Evolutionary conservation across 2,329 filamentous ascomycete species (phyloP).

Genomic region (Pyrenophora graminea): DNA sequence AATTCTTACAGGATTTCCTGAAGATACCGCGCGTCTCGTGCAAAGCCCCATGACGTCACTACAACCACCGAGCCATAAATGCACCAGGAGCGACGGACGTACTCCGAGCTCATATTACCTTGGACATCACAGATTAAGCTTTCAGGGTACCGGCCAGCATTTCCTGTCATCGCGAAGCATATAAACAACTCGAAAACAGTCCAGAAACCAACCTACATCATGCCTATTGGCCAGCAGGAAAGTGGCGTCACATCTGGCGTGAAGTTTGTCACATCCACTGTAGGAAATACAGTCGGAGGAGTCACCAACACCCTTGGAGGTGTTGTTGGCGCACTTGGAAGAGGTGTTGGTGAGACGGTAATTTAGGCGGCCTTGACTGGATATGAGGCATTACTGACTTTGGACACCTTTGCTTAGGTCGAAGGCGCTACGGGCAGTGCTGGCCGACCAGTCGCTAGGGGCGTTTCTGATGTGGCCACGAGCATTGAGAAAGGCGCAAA

Average conservation of each 20-base stretch:
- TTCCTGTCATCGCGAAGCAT: not conserved
- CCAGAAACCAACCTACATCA: slow-evolving; percentile 19
- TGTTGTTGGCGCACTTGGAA: slow-evolving; percentile 54
- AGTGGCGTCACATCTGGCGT: slow-evolving; percentile 56
- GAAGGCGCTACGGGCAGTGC: slow-evolving; percentile 53
- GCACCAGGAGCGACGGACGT: slow-evolving; percentile 6
- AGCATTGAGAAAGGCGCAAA: slow-evolving; percentile 52
- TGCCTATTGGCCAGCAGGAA: slow-evolving; percentile 46
- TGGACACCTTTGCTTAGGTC: slow-evolving; percentile 19
- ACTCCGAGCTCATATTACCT: slow-evolving; percentile 6
- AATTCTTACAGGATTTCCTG: slow-evolving; percentile 5
- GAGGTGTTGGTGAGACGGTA: slow-evolving; percentile 51
- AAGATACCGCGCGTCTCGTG: slow-evolving; percentile 4
- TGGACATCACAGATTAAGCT: slow-evolving; percentile 10
- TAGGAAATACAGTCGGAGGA: slow-evolving; percentile 61
- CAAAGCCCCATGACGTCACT: slow-evolving; percentile 18
- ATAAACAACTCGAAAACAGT: slow-evolving; percentile 3
- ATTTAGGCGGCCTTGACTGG: not conserved
- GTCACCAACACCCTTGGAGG: slow-evolving; percentile 58
- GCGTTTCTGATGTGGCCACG: slow-evolving; percentile 48
- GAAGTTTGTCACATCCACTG: slow-evolving; percentile 60
- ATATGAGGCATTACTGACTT: slow-evolving; percentile 4
- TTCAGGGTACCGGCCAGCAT: slow-evolving; percentile 1
- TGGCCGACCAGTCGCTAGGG: slow-evolving; percentile 49
- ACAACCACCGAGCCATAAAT: slow-evolving; percentile 7